These are phyloP conservation scores for Vaccinium darrowii DNA, from an alignment of 148 eudicot species.

Conservation along the genomic window DNA sequence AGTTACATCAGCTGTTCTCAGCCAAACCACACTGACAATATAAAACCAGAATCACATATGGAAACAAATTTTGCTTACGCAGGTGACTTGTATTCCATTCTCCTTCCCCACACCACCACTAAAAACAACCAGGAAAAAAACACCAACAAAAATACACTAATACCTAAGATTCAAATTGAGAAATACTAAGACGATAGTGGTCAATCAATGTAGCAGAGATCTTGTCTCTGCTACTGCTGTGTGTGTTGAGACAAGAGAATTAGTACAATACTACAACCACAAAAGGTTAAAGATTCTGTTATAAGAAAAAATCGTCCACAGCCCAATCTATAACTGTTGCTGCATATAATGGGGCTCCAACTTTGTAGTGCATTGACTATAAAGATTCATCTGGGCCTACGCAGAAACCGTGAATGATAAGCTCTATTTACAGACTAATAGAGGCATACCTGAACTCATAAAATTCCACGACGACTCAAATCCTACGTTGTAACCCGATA, in stretches of 20 bases:
- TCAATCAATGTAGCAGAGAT: constrained; percentile 17
- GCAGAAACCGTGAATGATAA: constrained; percentile 23
- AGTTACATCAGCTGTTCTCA: constrained; percentile 13
- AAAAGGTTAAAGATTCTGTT: constrained; percentile 19
- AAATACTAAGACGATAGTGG: background rate
- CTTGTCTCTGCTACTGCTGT: constrained; percentile 6
- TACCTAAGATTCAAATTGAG: background rate
- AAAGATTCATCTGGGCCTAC: constrained; percentile 27
- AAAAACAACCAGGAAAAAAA: background rate
- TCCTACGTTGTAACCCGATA: constrained; percentile 19
- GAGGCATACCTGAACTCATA: constrained; percentile 16
- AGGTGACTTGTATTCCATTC: background rate
- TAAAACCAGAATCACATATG: constrained; percentile 11
- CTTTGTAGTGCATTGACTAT: constrained; percentile 19
- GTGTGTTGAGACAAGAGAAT: constrained; percentile 4
- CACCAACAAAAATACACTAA: background rate
- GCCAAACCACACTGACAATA: constrained; percentile 11
- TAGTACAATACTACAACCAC: constrained; percentile 7
- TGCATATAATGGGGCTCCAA: constrained; percentile 23
- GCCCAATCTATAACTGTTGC: constrained; percentile 13
- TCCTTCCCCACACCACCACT: background rate
- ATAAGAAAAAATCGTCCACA: constrained; percentile 23
- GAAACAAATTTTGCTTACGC: background rate
- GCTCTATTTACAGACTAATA: constrained; percentile 25
- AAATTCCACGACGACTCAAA: constrained; percentile 13